Conservation (phyloP, 192 early-diverging fungal genomes). For the Backusella sp. region DNA sequence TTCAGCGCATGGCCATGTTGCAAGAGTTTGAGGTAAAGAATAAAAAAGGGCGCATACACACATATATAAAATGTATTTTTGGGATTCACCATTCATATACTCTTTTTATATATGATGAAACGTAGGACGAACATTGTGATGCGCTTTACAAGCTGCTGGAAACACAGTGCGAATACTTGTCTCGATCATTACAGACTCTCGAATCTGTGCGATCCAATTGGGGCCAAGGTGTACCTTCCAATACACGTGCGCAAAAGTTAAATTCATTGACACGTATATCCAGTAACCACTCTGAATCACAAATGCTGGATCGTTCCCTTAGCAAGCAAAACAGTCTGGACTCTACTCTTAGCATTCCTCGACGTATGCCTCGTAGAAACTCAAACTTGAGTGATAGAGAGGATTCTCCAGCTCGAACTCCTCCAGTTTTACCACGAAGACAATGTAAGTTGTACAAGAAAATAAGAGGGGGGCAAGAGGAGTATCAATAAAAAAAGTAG, state of each 20-base stretch:
- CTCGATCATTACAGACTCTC: background rate
- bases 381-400: conserved; percentile 5
- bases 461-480: no score
- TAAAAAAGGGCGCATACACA: background rate
- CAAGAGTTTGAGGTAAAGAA: conserved; percentile 78
- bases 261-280: background rate
- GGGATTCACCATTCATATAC: background rate
- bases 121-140: conserved; percentile 19
- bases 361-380: conserved; percentile 8
- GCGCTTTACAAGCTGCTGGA: background rate
- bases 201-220: background rate
- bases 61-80: background rate
- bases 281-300: background rate
- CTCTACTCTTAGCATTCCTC: background rate
- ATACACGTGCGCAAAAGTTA: conserved; percentile 10
- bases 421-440: conserved; percentile 16
- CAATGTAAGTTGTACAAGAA: conserved; percentile 11
- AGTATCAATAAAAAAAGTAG: background rate
- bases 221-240: background rate
- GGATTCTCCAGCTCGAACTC: background rate
- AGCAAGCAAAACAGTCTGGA: background rate
- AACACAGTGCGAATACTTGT: background rate
- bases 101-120: background rate
- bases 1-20: conserved; percentile 77
- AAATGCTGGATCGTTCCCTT: background rate